These are phyloP conservation scores for Vaccinium corymbosum DNA, from an alignment of 148 eudicot genomes.

Conservation along the genomic window DNA sequence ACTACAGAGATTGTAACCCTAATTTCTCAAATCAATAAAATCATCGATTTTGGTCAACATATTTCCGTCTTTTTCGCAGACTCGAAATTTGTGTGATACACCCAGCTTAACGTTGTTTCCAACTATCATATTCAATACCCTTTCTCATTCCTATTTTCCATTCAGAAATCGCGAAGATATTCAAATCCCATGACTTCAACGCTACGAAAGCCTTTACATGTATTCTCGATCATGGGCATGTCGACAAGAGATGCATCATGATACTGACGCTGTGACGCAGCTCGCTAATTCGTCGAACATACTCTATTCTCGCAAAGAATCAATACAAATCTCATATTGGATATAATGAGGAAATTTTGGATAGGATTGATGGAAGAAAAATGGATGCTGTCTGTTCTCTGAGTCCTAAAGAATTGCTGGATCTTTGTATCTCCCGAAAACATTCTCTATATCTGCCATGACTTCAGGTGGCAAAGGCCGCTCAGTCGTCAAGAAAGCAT, in stretches of 20 bases:
- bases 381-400: too few relatives aligned
- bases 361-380: neutral
- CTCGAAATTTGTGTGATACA: too few relatives aligned
- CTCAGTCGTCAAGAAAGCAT: slow-evolving; percentile 59
- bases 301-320: neutral
- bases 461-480: slow-evolving; percentile 70
- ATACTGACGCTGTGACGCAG: neutral
- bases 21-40: too few relatives aligned
- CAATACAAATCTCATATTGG: neutral
- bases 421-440: slow-evolving; percentile 87
- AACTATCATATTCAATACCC: neutral
- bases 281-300: neutral
- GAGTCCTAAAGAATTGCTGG: slow-evolving; percentile 53
- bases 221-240: neutral
- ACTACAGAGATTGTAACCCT: too few relatives aligned
- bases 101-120: neutral
- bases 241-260: neutral
- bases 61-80: too few relatives aligned
- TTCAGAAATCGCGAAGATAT: neutral
- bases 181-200: neutral
- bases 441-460: slow-evolving; percentile 54
- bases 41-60: too few relatives aligned
- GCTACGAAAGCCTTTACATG: neutral
- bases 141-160: neutral
- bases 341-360: neutral